Conservation (phyloP, 2,329 filamentous ascomycete genomes). For the Akanthomyces muscarius region DNA sequence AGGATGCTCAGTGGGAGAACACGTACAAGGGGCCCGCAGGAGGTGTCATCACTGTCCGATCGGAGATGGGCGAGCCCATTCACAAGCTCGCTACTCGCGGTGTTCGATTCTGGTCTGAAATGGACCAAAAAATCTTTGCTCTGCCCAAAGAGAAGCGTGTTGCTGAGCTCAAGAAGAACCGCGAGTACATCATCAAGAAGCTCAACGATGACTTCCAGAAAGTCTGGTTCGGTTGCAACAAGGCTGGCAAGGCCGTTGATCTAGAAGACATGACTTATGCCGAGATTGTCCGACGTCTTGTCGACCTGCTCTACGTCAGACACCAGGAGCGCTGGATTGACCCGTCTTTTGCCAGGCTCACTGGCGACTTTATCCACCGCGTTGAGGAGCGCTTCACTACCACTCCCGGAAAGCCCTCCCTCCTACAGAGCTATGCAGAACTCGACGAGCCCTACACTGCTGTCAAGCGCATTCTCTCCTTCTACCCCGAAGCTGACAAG, state of each 20-base stretch:
- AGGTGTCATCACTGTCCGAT: slow-evolving; percentile 92
- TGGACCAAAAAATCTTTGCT: slow-evolving; percentile 98
- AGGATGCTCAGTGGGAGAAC: slow-evolving; percentile 83
- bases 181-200: slow-evolving; percentile 89
- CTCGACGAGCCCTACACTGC: slow-evolving; percentile 76
- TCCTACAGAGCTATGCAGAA: slow-evolving; percentile 86
- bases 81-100: slow-evolving; percentile 97
- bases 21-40: slow-evolving; percentile 89
- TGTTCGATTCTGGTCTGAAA: slow-evolving; percentile 95
- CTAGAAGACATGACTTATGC: slow-evolving; percentile 95
- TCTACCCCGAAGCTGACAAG: slow-evolving; percentile 79
- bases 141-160: slow-evolving; percentile 93
- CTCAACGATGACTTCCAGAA: slow-evolving; percentile 96
- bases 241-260: slow-evolving; percentile 74
- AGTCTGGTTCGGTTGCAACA: slow-evolving; percentile 91
- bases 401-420: slow-evolving; percentile 65
- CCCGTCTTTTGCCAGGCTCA: slow-evolving; percentile 73
- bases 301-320: slow-evolving; percentile 87
- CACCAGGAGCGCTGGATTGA: slow-evolving; percentile 92
- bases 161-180: slow-evolving; percentile 80
- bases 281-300: slow-evolving; percentile 81
- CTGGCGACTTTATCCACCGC: slow-evolving; percentile 93
- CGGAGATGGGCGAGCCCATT: slow-evolving; percentile 99
- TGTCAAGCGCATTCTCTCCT: slow-evolving; percentile 72
- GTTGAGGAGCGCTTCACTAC: slow-evolving; percentile 93